Evolutionary conservation across 2,329 filamentous ascomycete genomes (phyloP).

Genomic region (Microdochium paspali): DNA sequence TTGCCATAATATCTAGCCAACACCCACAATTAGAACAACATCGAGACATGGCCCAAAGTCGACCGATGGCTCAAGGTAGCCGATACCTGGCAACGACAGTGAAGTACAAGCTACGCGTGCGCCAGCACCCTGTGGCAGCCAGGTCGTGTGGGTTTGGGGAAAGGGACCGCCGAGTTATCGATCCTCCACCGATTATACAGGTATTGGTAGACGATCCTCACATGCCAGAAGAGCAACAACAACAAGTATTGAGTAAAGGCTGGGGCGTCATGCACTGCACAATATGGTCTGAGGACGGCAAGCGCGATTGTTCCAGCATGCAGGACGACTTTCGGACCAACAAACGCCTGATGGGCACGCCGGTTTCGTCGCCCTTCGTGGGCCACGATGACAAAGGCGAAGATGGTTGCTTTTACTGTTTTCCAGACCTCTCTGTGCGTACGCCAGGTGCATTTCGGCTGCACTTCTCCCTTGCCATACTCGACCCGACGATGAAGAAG

Average conservation of each 20-base stretch:
- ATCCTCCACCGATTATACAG: slow-evolving; percentile 76
- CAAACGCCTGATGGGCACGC: slow-evolving; percentile 68
- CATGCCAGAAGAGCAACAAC: slow-evolving; percentile 43
- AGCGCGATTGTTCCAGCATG: slow-evolving; percentile 60
- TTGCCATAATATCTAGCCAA: not conserved
- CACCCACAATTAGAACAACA: not conserved
- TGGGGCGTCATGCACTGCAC: slow-evolving; percentile 68
- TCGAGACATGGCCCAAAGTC: not conserved
- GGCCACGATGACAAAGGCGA: slow-evolving; percentile 63
- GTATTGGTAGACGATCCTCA: slow-evolving; percentile 53
- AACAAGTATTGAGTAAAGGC: slow-evolving; percentile 44
- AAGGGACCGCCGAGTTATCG: slow-evolving; percentile 70
- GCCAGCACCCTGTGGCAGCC: slow-evolving; percentile 71
- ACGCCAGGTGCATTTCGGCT: slow-evolving; percentile 69
- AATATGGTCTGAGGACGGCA: slow-evolving; percentile 61
- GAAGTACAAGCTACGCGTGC: slow-evolving; percentile 45
- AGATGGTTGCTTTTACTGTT: slow-evolving; percentile 79
- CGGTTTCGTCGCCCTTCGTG: slow-evolving; percentile 68
- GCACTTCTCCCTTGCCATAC: slow-evolving; percentile 62
- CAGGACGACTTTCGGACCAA: slow-evolving; percentile 64
- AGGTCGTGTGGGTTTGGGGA: slow-evolving; percentile 78
- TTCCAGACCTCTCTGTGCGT: slow-evolving; percentile 71
- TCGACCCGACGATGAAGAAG: slow-evolving; percentile 52
- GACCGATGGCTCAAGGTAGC: not conserved
- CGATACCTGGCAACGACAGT: slow-evolving; percentile 4